Evolutionary conservation across 768 basidiomycete genomes (phyloP).

Genomic region (Pseudohyphozyma bogoriensis): DNA sequence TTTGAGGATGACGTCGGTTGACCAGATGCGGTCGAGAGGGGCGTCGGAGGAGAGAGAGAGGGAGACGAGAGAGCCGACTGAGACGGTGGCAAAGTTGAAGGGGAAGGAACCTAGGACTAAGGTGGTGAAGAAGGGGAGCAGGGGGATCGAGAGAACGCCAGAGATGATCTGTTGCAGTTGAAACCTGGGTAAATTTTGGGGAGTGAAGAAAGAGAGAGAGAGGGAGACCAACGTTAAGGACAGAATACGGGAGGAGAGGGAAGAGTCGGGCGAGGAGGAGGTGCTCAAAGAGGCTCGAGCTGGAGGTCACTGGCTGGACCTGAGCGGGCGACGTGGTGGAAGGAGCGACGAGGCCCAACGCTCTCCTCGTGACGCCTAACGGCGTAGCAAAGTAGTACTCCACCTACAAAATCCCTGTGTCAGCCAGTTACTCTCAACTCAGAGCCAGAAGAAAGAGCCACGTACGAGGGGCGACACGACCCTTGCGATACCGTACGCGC

Average conservation of each 20-base stretch:
- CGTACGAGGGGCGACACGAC: constrained; percentile 31
- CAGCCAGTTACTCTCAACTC: neutral
- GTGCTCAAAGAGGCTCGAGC: constrained; percentile 30
- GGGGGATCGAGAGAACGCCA: constrained; percentile 32
- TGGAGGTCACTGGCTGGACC: neutral
- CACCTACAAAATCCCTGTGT: neutral
- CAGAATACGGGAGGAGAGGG: constrained; percentile 33
- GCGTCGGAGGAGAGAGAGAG: constrained; percentile 23
- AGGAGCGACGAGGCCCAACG: constrained; percentile 20
- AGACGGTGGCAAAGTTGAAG: constrained; percentile 34
- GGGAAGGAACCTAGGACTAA: constrained; percentile 34
- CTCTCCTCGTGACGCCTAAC: constrained; percentile 20
- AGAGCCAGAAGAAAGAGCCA: neutral
- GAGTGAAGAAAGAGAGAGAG: neutral
- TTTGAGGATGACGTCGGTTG: constrained; percentile 26
- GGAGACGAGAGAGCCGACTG: constrained; percentile 30
- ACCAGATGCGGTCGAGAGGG: constrained; percentile 32
- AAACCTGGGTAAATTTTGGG: neutral
- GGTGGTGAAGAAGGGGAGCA: constrained; percentile 31
- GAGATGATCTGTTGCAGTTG: constrained; percentile 26
- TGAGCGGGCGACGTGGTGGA: neutral
- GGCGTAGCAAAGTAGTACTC: constrained; percentile 32
- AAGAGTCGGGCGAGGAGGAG: constrained; percentile 34
- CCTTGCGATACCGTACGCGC: constrained; percentile 31
- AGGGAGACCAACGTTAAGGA: constrained; percentile 28